phyloP scores from a whole-genome alignment of 2,329 filamentous ascomycete genomes.

The Fusarium annulatum region DNA sequence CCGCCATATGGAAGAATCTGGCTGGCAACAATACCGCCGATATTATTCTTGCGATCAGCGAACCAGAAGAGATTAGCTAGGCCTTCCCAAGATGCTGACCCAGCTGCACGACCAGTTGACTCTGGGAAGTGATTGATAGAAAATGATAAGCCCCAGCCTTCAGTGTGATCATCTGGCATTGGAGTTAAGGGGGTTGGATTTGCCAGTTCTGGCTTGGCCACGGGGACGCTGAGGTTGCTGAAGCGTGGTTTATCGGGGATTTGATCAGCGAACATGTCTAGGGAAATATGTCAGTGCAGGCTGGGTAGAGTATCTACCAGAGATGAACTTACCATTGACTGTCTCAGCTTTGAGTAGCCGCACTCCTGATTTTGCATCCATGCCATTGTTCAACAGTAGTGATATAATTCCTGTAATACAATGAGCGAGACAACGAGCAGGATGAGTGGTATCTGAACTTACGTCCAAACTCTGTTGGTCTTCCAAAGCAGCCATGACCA shows the following conservation, averaged over 20 bases:
- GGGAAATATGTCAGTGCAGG: neutral
- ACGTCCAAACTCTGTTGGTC: neutral
- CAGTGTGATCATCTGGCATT: neutral
- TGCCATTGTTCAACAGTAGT: accelerated
- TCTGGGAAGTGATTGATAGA: neutral
- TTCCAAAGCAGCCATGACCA: neutral
- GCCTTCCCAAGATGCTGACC: neutral
- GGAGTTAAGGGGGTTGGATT: neutral
- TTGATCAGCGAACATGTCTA: neutral
- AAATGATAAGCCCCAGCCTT: neutral
- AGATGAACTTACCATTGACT: accelerated
- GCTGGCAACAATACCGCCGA: neutral
- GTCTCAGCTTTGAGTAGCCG: neutral
- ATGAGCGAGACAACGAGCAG: accelerated
- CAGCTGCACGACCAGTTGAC: neutral
- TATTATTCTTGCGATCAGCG: neutral
- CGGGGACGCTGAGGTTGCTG: neutral
- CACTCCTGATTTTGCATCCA: neutral
- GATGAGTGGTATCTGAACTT: accelerated
- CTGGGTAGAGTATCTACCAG: neutral
- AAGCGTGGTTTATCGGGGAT: neutral
- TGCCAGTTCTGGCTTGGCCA: neutral
- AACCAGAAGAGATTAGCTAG: neutral
- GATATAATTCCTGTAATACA: accelerated
- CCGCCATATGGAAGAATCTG: neutral